Evolutionary conservation across 2,329 filamentous ascomycete species (phyloP), one percentile per base, ranked within the genome.

Genomic region (Aspergillus sp.): DNA sequence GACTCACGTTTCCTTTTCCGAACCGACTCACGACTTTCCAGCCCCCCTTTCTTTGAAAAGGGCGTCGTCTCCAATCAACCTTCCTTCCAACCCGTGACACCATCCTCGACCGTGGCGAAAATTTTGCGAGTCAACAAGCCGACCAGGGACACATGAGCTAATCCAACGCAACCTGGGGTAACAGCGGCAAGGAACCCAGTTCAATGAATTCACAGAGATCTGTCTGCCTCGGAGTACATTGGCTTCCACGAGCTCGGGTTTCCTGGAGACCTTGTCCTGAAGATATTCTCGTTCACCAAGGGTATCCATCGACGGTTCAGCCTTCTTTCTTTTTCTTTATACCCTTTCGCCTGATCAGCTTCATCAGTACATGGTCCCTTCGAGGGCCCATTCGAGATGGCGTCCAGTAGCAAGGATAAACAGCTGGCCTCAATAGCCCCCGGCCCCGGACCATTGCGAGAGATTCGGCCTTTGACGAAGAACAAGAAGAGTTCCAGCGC

Each of bases 401-500:
- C 58, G 21, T 47, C 59, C 12, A 62, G 64, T 27, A 62, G 67
- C 35, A 57, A 61, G 24, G 50, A 59, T 27, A 70, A 63, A 47
- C 60, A 63, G 11, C 70, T 73, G 45, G 66, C 65, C 52, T 51
- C 64, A 12, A 61, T 73, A 27, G 70, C 70, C 31, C 71, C 70
- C 56, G 59, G 62, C 31, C 62, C 70, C 48, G 53, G 63, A 39
- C 56, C 57, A 43, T 64, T 57, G 51, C 63, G 60, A 27, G 59
- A 52, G 40, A 59, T 31, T 35, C 63, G 11, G 58, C 63, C n/a
- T 48, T 65, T 72, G 43, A 60, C 59, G 44, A 68, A 67, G 46
- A 66, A 67, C 23, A 73, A 69, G 48, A 75, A 75, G 62, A 75
- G 69, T 47, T 75, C 73, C 4, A 73, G 68, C 4, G 73, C 73